A percentile compares a stretch with the other conserved stretches of the same genome.
Conservation (phyloP, 129 eudicot genomes). For the Tanacetum coccineum region DNA sequence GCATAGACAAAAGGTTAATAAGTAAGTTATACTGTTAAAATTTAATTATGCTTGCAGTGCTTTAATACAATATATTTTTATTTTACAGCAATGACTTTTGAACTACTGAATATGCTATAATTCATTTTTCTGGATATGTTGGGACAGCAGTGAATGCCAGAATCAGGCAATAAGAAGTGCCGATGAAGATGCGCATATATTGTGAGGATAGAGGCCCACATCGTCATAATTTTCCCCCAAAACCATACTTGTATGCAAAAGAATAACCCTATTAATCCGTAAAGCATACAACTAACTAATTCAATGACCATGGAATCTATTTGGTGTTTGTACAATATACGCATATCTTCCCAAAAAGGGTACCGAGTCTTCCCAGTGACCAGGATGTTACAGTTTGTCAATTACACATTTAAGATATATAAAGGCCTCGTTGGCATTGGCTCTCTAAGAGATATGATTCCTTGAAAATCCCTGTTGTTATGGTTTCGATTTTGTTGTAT, state of each 20-base stretch:
- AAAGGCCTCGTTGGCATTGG: not conserved
- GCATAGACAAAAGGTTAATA: no score
- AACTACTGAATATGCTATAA: not conserved
- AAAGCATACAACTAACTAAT: not conserved
- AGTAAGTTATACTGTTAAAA: not conserved
- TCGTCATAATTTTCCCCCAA: not conserved
- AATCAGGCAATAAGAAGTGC: no score
- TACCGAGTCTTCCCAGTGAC: not conserved
- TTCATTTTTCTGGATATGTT: not conserved
- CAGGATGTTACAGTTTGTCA: not conserved
- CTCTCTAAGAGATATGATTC: not conserved
- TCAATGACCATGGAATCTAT: not conserved
- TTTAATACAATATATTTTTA: not conserved
- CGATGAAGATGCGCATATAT: no score
- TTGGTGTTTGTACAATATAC: not conserved
- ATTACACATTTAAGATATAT: not conserved
- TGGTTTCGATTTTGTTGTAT: no score
- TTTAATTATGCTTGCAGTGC: not conserved
- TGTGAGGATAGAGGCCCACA: not conserved
- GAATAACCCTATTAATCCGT: not conserved
- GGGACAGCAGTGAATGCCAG: no score
- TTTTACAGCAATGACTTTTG: not conserved
- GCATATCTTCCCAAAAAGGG: not conserved
- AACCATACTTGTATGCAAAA: not conserved
- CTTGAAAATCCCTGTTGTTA: not conserved